These are phyloP conservation scores for Hericium alpestre DNA, from an alignment of 768 basidiomycete species.

Conservation along the genomic window DNA sequence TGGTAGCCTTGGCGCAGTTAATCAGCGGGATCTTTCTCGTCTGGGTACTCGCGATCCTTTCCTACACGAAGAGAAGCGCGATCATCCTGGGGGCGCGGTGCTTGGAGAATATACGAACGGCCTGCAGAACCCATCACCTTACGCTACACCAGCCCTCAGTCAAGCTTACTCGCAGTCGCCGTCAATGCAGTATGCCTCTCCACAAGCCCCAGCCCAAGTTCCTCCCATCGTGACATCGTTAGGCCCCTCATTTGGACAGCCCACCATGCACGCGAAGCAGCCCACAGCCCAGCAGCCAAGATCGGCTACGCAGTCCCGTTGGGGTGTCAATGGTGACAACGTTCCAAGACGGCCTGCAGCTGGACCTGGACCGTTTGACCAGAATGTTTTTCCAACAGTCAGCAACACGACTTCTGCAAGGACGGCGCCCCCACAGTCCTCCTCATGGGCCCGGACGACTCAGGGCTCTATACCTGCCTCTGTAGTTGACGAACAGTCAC, in stretches of 20 bases:
- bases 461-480: slow-evolving; percentile 6
- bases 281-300: neutral
- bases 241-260: neutral
- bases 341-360: slow-evolving; percentile 8
- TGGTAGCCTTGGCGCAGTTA: slow-evolving; percentile 1
- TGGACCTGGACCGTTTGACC: slow-evolving; percentile 10
- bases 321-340: slow-evolving; percentile 6
- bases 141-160: slow-evolving; percentile 8
- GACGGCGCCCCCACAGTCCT: slow-evolving; percentile 11
- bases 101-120: slow-evolving; percentile 8
- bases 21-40: slow-evolving; percentile 12
- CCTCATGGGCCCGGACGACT: slow-evolving; percentile 7
- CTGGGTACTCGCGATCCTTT: slow-evolving; percentile 11
- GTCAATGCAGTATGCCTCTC: slow-evolving; percentile 6
- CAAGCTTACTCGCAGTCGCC: slow-evolving; percentile 9
- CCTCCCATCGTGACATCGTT: neutral
- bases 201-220: neutral
- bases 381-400: slow-evolving; percentile 7
- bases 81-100: slow-evolving; percentile 6
- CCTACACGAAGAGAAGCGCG: neutral
- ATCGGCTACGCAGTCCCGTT: slow-evolving; percentile 3
- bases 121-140: slow-evolving; percentile 3
- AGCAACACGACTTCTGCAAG: slow-evolving; percentile 11
- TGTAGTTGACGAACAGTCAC: slow-evolving; percentile 32
- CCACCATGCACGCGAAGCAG: neutral